A percentile compares a stretch with the other conserved stretches of the same genome.
Evolutionary conservation across 1,284 basidiomycete species (phyloP).

Genomic region (Trametes polyzona): DNA sequence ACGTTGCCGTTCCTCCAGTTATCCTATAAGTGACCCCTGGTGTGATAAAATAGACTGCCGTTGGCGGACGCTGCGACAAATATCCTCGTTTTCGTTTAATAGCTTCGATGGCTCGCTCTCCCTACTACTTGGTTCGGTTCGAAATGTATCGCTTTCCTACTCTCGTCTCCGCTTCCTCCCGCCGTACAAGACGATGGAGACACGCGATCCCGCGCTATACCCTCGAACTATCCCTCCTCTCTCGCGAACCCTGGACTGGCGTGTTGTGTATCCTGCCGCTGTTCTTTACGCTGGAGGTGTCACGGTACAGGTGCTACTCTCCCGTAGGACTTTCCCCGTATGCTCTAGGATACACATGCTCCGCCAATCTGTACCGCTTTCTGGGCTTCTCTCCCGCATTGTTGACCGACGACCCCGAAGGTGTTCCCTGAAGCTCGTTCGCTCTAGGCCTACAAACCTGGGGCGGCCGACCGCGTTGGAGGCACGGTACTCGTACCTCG

Average conservation of each 20-base stretch:
- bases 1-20: constrained; percentile 4
- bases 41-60: constrained; percentile 11
- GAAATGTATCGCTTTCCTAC: constrained; percentile 16
- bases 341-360: constrained; percentile 16
- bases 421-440: no score
- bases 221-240: constrained; percentile 5
- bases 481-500: background rate
- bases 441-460: no score
- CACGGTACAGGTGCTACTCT: background rate
- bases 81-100: constrained; percentile 21
- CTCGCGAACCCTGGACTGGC: constrained; percentile 13
- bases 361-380: constrained; percentile 5
- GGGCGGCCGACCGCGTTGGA: no score
- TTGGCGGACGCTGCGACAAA: constrained; percentile 2
- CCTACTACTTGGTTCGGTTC: background rate
- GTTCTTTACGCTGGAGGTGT: background rate
- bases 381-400: background rate
- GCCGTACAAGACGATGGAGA: constrained; percentile 1
- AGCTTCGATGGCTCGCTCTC: constrained; percentile 11
- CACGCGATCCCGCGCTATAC: constrained; percentile 15
- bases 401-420: background rate
- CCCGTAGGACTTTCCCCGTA: constrained; percentile 1
- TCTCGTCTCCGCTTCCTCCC: background rate
- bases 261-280: constrained; percentile 17
- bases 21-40: constrained; percentile 10